These are phyloP conservation scores for Apiotrichum domesticum DNA, from an alignment of 1,284 basidiomycete species.

Conservation along the genomic window DNA sequence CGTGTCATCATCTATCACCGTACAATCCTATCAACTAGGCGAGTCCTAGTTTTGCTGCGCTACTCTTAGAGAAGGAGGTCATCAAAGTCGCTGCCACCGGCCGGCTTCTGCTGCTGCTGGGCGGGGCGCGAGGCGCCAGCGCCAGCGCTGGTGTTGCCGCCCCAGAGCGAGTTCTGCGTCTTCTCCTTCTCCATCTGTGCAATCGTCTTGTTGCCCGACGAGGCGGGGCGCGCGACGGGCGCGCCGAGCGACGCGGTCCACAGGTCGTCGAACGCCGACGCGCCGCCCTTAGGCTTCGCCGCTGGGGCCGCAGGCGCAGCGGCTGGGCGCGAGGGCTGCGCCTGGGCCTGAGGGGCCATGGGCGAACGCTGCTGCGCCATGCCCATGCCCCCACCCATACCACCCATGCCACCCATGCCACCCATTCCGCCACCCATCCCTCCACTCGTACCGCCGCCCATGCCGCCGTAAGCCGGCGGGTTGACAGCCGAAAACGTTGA, in stretches of 20 bases:
- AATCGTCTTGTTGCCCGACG: conserved; percentile 59
- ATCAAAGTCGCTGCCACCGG: too few relatives aligned
- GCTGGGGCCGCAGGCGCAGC: conserved; percentile 11
- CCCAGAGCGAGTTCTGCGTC: conserved; percentile 69
- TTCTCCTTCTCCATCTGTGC: conserved; percentile 83
- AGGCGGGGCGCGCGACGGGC: conserved; percentile 27
- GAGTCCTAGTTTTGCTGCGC: too few relatives aligned
- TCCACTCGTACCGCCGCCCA: conserved; percentile 34
- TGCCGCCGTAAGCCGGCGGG: conserved; percentile 18
- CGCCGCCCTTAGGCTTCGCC: conserved; percentile 7
- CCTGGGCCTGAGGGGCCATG: background rate
- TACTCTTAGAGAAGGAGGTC: too few relatives aligned
- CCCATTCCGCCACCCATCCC: conserved; percentile 36
- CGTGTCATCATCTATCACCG: too few relatives aligned
- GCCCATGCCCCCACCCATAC: conserved; percentile 1
- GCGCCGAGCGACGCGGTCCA: conserved; percentile 70
- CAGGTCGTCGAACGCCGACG: conserved; percentile 69
- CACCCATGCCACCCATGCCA: conserved; percentile 22
- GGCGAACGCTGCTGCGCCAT: background rate
- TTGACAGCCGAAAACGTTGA: conserved; percentile 8
- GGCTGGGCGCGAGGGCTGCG: conserved; percentile 8
- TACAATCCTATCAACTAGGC: too few relatives aligned
- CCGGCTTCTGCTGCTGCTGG: too few relatives aligned
- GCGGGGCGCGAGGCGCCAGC: too few relatives aligned
- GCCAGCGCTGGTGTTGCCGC: conserved; percentile 12